These are phyloP conservation scores for Cyclocybe aegerita DNA, from an alignment of 768 basidiomycete genomes.

Conservation along the genomic window DNA sequence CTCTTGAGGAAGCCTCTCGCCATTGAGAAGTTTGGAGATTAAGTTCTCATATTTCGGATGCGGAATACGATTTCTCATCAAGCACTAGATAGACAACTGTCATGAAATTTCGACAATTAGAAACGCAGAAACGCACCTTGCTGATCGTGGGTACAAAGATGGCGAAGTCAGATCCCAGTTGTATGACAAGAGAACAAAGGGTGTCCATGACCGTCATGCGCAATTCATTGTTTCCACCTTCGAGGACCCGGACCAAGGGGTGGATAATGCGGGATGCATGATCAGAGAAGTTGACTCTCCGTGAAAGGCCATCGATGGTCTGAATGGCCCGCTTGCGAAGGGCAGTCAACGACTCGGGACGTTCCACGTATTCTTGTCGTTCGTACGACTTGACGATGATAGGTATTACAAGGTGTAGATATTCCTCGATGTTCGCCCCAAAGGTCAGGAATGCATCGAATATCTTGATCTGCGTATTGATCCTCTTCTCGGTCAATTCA, in stretches of 20 bases:
- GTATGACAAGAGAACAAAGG: conserved; percentile 86
- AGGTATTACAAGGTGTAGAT: conserved; percentile 94
- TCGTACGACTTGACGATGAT: conserved; percentile 93
- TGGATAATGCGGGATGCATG: conserved; percentile 97
- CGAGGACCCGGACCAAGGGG: conserved; percentile 86
- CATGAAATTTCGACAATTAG: background rate
- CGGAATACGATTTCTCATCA: conserved; percentile 71
- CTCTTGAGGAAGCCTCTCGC: conserved; percentile 90
- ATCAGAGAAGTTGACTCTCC: conserved; percentile 95
- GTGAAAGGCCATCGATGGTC: conserved; percentile 87
- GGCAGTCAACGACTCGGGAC: conserved; percentile 66
- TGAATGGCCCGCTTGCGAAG: conserved; percentile 88
- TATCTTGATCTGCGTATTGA: conserved; percentile 81
- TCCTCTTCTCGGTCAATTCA: conserved; percentile 79
- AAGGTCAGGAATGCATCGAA: conserved; percentile 95
- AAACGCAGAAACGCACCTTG: conserved; percentile 55
- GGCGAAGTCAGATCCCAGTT: conserved; percentile 95
- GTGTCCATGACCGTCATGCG: conserved; percentile 89
- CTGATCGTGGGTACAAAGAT: conserved; percentile 97
- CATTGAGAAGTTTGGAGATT: conserved; percentile 85
- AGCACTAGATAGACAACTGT: conserved; percentile 44
- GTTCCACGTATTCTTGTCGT: conserved; percentile 75
- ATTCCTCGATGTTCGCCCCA: conserved; percentile 96
- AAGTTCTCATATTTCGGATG: conserved; percentile 88
- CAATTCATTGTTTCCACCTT: conserved; percentile 72